Evolutionary conservation across 2,329 filamentous ascomycete genomes (phyloP), one percentile per base, ranked within the genome.

Genomic region (Exophiala aquamarina): DNA sequence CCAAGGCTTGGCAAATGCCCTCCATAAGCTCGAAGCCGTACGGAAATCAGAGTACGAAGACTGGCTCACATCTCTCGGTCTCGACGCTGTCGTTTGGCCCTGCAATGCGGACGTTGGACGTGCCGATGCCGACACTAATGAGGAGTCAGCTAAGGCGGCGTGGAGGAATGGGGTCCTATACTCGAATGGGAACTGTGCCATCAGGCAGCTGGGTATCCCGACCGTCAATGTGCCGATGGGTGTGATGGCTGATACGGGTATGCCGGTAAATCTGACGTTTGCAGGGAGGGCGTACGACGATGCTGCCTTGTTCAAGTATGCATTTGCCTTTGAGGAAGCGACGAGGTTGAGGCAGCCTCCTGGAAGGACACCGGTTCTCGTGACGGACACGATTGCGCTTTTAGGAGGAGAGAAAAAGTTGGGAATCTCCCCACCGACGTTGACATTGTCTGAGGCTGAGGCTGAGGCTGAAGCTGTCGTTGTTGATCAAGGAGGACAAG

Each of bases 1-100:
- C 1, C 61, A 69, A 0, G 69, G 71, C 1, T 61, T 79, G 17
- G 35, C 28, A 6, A 13, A 47, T 18, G 75, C 73, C 0, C 54
- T 80, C 0, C 58, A 64, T 15, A 68, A 69, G 0, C 66, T 81
- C 0, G 77, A 81, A 61, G 64, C 61, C 1, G 69, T 71, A 49
- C 71, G 77, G 3, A 75, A 75, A 50, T 61, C 64, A 10, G 71
- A 74, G n/a, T 58, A 77, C 0, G 74, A 78, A 40, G 69, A 73
- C 36, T 79, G 72, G 70, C 67, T 78, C 59, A 63, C 65, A 13
- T 26, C 31, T 0, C 46, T 65, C 2, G 52, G 52, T 1, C 63
- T 73, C 9, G 71, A 78, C 45, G 58, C 66, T 3, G 61, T 77
- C 1, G 72, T 68, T 0, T 74, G 73, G 40, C 76, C 76, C 0